Percentiles rank a stretch among this genome's conserved stretches.
Evolutionary conservation across 805 yeast genomes (phyloP).

Genomic region (Pichia insulana): DNA sequence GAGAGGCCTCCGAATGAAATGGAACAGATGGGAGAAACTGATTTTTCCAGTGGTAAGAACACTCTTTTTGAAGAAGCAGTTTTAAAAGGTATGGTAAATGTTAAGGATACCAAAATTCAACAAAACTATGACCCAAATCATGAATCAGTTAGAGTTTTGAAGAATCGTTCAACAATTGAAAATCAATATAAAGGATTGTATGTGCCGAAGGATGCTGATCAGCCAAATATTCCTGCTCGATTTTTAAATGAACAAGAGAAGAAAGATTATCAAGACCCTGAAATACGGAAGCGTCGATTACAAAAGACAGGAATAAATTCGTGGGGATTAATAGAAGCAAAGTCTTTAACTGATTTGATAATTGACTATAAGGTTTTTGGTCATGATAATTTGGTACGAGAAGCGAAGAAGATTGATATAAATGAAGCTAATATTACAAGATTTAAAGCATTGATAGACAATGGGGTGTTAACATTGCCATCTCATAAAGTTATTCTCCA

Average conservation of each 20-base stretch:
- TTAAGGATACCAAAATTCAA: constrained; percentile 10
- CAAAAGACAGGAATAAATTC: constrained; percentile 8
- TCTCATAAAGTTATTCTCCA: constrained; percentile 17
- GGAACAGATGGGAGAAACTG: constrained; percentile 8
- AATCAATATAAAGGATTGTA: constrained; percentile 14
- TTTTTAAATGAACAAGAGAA: constrained; percentile 13
- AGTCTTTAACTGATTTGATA: constrained; percentile 16
- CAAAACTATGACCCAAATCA: constrained; percentile 13
- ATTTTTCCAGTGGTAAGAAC: background rate
- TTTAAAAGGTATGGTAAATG: constrained; percentile 18
- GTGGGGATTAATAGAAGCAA: constrained; percentile 14
- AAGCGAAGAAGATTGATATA: constrained; percentile 10
- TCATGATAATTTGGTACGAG: constrained; percentile 1
- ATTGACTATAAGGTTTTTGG: constrained; percentile 15
- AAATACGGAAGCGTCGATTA: constrained; percentile 2
- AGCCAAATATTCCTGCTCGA: constrained; percentile 16
- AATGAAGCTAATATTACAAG: constrained; percentile 12
- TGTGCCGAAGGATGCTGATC: constrained; percentile 11
- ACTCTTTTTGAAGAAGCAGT: constrained; percentile 18
- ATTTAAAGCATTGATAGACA: constrained; percentile 15
- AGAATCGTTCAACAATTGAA: constrained; percentile 18
- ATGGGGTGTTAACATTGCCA: constrained; percentile 18
- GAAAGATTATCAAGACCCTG: constrained; percentile 7
- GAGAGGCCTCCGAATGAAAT: constrained; percentile 13
- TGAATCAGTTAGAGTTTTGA: constrained; percentile 18